Conservation (phyloP, 1,139 yeast species). For the Hyphopichia fennica region DNA sequence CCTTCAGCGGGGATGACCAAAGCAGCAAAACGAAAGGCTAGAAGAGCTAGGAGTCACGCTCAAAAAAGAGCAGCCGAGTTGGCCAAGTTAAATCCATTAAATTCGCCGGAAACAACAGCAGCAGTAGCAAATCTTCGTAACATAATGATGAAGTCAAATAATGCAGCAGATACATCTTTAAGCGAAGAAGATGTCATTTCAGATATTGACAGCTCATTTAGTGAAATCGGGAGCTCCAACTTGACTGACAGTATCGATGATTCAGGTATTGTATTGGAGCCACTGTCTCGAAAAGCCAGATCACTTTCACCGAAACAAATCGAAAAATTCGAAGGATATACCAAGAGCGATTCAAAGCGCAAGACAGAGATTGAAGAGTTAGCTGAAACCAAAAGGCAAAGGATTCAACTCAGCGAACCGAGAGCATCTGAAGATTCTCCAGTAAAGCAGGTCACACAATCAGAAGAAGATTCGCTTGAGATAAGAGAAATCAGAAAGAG, state of each 20-base stretch:
- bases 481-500: neutral
- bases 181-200: neutral
- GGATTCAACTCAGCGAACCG: too few species aligned
- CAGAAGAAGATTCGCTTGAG: neutral
- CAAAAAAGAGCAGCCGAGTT: neutral
- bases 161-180: neutral
- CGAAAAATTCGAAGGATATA: neutral
- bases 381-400: neutral
- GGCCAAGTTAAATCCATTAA: neutral
- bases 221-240: neutral
- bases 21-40: constrained; percentile 2
- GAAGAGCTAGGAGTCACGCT: neutral
- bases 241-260: neutral
- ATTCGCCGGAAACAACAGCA: neutral
- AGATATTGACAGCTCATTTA: neutral
- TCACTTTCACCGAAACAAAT: neutral
- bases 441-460: neutral
- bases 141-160: too few species aligned
- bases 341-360: neutral
- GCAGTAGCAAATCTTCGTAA: too few species aligned
- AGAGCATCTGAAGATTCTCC: too few species aligned
- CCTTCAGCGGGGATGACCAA: neutral
- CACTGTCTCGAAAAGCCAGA: neutral
- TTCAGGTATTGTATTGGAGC: neutral
- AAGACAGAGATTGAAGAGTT: neutral